Evolutionary conservation across 768 basidiomycete genomes (phyloP).

Genomic region (Cystobasidium onofrii): DNA sequence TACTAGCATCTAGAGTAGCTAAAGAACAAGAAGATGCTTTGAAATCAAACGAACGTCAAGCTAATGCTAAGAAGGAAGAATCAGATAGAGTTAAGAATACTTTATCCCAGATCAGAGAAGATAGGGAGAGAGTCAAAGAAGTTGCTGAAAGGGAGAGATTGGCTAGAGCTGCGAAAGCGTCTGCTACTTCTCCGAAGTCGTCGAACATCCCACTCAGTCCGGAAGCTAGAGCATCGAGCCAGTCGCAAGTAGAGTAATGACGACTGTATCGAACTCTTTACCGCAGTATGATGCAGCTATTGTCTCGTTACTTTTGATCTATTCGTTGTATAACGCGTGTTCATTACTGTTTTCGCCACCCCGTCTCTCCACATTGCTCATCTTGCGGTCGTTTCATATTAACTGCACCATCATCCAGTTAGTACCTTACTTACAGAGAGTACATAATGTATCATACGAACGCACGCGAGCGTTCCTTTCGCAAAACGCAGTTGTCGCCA

Average conservation of each 20-base stretch:
- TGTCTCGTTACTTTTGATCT: too few species aligned
- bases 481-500: too few species aligned
- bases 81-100: neutral
- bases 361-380: too few species aligned
- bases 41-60: neutral
- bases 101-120: neutral
- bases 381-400: too few species aligned
- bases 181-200: neutral
- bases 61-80: slow-evolving; percentile 1
- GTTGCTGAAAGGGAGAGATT: neutral
- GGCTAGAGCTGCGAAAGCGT: slow-evolving; percentile 2
- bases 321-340: too few species aligned
- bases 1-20: neutral
- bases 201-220: neutral
- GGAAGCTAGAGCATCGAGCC: neutral
- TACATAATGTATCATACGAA: too few species aligned
- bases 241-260: neutral
- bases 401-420: too few species aligned
- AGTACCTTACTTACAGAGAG: too few species aligned
- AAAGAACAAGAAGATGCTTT: neutral
- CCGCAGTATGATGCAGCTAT: too few species aligned
- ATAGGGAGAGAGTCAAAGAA: neutral
- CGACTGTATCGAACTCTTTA: too few species aligned
- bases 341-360: too few species aligned
- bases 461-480: too few species aligned